Evolutionary conservation across 1,139 yeast species (phyloP).

Genomic region (Magnusiomyces magnusii): DNA sequence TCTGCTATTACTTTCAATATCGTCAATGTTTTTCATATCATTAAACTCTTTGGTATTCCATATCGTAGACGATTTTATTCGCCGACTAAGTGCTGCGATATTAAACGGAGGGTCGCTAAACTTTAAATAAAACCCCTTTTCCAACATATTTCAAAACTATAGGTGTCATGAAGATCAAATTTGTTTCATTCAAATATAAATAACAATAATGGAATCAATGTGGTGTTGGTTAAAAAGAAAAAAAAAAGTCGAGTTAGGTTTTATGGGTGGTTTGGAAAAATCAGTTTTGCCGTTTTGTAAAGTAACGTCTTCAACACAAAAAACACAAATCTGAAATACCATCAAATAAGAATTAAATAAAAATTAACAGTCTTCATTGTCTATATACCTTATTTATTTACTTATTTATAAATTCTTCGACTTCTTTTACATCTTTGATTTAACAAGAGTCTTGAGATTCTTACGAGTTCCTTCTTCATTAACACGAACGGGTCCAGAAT

Average conservation of each 20-base stretch:
- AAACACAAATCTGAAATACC: too few species aligned
- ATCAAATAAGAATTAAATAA: too few species aligned
- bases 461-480: constrained; percentile 15
- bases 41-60: constrained; percentile 2
- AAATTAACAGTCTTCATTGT: too few species aligned
- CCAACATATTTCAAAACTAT: not conserved
- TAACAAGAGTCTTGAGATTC: constrained; percentile 15
- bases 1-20: not conserved
- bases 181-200: too few species aligned
- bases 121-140: constrained; percentile 8
- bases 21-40: not conserved
- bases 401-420: too few species aligned
- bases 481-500: constrained; percentile 12
- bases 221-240: too few species aligned
- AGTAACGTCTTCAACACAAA: too few species aligned
- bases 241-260: too few species aligned
- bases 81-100: constrained; percentile 6
- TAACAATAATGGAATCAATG: too few species aligned
- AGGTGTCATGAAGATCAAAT: not conserved
- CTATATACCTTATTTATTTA: too few species aligned
- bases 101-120: constrained; percentile 16
- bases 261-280: too few species aligned
- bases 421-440: constrained; percentile 15
- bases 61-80: constrained; percentile 6
- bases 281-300: too few species aligned